Base-by-base conservation (phyloP, 2,329 filamentous ascomycete species). In the Xylaria hypoxylon region DNA sequence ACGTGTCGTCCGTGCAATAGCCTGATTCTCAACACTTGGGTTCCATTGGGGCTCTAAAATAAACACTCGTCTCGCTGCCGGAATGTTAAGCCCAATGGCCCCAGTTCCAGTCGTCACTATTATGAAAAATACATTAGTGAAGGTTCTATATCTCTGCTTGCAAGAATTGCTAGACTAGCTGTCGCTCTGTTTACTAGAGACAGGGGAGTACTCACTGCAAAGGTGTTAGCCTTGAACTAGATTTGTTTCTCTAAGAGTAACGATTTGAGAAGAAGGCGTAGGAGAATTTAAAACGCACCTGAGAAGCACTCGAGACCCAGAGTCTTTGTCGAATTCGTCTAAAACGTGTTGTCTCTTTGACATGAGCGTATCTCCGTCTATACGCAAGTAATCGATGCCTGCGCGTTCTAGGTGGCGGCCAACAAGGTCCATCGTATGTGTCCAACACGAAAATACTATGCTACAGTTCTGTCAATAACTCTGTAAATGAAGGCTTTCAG, bases 21-120 rank as follows among this genome's bases (percentile, higher is more conserved):
- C 85, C 62, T 87, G 85, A 3, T 79, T 80, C 63, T 87, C 85
- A 0, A 85, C 80, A 1, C 79, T 81, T 0, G 84, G 84, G 48
- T 86, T 87, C 85, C 84, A 87, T 35, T 87, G 85, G 0, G 82
- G 80, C 57, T 87, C 85, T 0, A 86, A 73, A 2, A 87, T 81
- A 64, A 83, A 84, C 0, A 87, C 79, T 0, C 82, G 78, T 50
- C 82, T 85, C 0, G 83, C 84, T 0, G 77, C 78, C 0, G 81
- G 80, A 3, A 87, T 76, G n/a, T 86, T 85, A 0, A 86, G 65
- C 10, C 84, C 84, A 33, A 83, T 81, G 0, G 83, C 85, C 0
- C 84, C 85, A 0, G 83, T 85, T 0, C 84, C 84, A 0, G 81
- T 83, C 0, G 83, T 86, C 84, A 87, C 59, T 62, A 31, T 28